Base-by-base conservation (phyloP, 1,284 basidiomycete species). In the Vanrija sp. region DNA sequence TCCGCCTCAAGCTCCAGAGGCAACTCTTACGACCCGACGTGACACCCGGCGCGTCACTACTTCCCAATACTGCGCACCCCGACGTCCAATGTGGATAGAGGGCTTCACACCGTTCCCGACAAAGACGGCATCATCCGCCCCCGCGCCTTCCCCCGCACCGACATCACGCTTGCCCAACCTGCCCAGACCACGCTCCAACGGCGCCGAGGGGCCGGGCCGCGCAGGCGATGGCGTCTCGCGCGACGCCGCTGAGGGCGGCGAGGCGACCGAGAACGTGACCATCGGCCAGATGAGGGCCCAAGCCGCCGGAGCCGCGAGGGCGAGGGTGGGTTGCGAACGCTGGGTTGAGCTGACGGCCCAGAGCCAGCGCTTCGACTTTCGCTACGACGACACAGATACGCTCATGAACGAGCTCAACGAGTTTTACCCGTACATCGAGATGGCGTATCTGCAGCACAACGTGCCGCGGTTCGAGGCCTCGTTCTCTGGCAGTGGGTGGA, bases 371-470 rank as follows among this genome's bases (percentile, higher is more conserved):
- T 94, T 89, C 74, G 90, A 92, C 78, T 94, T 89, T 76, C 84
- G 86, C 58, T 95, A 95, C 72, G 89, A 93, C 65, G 95, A 98
- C 72, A 90, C 95, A 67, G 92, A 98, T 75, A 90, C 88, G 16
- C 85, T 97, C 44, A 87, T 94, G 81, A 89, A 91, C 66, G 96
- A 98, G 76, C 87, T 99, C 46, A 90, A 98, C 62, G 96, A 98
- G 77, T 98, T 98, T 78, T 98, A 96, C 78, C 92, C 92, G 25
- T 98, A 97, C 78, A 87, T 95, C 55, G 95, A 98, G 78, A 91
- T 93, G 81, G 85, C 88, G 1, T 89, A 93, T 72, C 86, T 94
- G 15, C 84, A 85, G 3, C 90, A 94, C 80, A 93, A 93, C 72
- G 79, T 90, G 59, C 86, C 85, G 66, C 86, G 88, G 44, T 98